Conservation (phyloP, 371 early-diverging fungal species). For the Mortierella sp. region DNA sequence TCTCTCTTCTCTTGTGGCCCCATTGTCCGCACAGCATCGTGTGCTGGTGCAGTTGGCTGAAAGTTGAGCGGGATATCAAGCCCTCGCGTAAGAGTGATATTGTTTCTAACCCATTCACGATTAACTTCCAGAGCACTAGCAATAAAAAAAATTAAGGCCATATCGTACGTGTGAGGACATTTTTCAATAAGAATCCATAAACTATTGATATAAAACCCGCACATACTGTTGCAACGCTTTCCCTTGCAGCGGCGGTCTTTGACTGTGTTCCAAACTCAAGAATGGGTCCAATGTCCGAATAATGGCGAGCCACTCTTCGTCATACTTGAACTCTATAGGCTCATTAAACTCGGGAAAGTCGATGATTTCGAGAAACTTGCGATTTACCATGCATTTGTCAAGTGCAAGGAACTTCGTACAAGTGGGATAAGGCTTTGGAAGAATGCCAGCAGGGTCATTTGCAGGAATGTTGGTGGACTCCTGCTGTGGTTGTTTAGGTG, state of each 20-base stretch:
- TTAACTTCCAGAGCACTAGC: constrained; percentile 57
- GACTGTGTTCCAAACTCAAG: constrained; percentile 19
- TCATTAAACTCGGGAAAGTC: constrained; percentile 67
- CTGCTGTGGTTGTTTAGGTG: neutral
- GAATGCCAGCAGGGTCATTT: too few relatives aligned
- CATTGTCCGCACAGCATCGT: constrained; percentile 41
- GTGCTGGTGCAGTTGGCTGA: constrained; percentile 63
- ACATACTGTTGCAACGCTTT: constrained; percentile 32
- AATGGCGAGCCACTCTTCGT: constrained; percentile 91
- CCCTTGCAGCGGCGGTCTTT: constrained; percentile 17
- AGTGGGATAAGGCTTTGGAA: constrained; percentile 5
- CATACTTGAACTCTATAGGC: constrained; percentile 68
- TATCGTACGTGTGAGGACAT: neutral
- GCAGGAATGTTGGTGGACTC: neutral
- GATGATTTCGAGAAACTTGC: constrained; percentile 70
- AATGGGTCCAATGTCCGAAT: constrained; percentile 45
- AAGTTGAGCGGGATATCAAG: constrained; percentile 77
- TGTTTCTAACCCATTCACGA: constrained; percentile 60
- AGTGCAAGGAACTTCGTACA: constrained; percentile 72
- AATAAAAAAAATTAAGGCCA: neutral
- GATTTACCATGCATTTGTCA: constrained; percentile 72
- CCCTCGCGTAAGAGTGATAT: constrained; percentile 58
- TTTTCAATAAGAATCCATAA: neutral
- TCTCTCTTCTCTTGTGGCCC: constrained; percentile 39
- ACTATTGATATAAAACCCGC: neutral